A percentile compares a stretch with the other conserved stretches of the same genome.
These are phyloP conservation scores for Entomortierella parvispora DNA, from an alignment of 192 early-diverging fungal species.

Conservation along the genomic window DNA sequence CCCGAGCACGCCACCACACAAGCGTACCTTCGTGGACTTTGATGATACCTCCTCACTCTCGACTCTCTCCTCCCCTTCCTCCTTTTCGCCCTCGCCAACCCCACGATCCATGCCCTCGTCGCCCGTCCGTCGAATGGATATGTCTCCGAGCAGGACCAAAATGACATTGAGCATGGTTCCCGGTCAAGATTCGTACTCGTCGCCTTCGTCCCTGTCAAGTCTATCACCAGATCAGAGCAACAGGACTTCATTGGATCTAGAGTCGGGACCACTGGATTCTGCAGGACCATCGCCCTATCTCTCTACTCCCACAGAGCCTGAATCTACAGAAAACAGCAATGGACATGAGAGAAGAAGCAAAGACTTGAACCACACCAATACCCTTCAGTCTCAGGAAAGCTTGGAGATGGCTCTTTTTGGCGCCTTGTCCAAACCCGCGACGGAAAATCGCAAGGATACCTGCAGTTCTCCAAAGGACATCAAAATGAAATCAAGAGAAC, in stretches of 20 bases:
- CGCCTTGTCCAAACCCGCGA: not conserved
- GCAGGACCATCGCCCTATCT: not conserved
- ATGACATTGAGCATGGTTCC: too few relatives aligned
- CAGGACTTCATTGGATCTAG: constrained; percentile 14
- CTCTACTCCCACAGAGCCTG: not conserved
- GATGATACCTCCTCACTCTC: constrained; percentile 43
- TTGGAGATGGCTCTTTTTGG: constrained; percentile 46
- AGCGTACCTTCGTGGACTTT: constrained; percentile 14
- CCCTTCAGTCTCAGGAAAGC: constrained; percentile 5
- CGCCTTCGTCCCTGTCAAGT: constrained; percentile 25
- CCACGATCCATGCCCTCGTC: constrained; percentile 14
- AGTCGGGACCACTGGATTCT: not conserved
- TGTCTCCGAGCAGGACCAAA: not conserved
- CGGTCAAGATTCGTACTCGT: constrained; percentile 15
- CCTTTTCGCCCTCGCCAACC: constrained; percentile 27
- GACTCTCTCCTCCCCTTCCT: constrained; percentile 41
- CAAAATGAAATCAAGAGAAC: constrained; percentile 4
- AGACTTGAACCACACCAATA: not conserved
- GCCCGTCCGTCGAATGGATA: not conserved
- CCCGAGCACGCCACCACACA: constrained; percentile 7
- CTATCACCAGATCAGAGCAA: constrained; percentile 23
- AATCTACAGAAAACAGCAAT: not conserved
- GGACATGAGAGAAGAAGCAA: not conserved
- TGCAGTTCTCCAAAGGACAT: not conserved
- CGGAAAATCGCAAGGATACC: not conserved